Conservation (phyloP, 1,284 basidiomycete species). For the Ustilago sp. region DNA sequence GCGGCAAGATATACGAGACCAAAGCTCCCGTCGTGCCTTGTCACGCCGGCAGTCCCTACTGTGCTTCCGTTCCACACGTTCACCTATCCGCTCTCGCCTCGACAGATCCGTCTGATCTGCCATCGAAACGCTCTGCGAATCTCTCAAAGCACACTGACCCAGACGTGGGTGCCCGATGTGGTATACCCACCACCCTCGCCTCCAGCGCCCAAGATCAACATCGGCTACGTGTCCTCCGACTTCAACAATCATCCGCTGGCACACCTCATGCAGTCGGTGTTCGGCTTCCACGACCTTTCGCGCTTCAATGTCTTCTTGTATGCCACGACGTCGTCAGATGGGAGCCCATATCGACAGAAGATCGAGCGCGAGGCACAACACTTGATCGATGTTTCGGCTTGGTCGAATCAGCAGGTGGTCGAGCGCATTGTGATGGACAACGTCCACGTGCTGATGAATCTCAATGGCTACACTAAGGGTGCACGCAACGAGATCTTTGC, state of each 20-base stretch:
- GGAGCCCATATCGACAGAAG: slow-evolving; percentile 73
- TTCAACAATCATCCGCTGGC: slow-evolving; percentile 77
- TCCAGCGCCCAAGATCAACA: slow-evolving; percentile 72
- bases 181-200: slow-evolving; percentile 75
- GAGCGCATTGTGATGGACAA: slow-evolving; percentile 73
- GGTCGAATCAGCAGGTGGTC: slow-evolving; percentile 72
- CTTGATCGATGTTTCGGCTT: slow-evolving; percentile 74
- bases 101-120: slow-evolving; percentile 74
- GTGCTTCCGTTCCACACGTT: slow-evolving; percentile 77
- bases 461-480: slow-evolving; percentile 78
- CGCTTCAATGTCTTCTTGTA: slow-evolving; percentile 74
- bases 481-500: slow-evolving; percentile 77
- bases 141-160: slow-evolving; percentile 73
- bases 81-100: slow-evolving; percentile 74
- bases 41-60: slow-evolving; percentile 72
- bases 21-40: slow-evolving; percentile 71
- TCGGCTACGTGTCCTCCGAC: slow-evolving; percentile 76
- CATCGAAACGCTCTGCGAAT: slow-evolving; percentile 75
- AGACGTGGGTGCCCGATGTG: slow-evolving; percentile 73
- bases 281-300: slow-evolving; percentile 73
- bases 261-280: slow-evolving; percentile 77
- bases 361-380: slow-evolving; percentile 73
- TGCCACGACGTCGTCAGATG: slow-evolving; percentile 75
- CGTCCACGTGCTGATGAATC: slow-evolving; percentile 75
- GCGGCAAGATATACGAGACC: slow-evolving; percentile 66